Base-by-base conservation (phyloP, 1,284 basidiomycete genomes). In the Grifola frondosa region DNA sequence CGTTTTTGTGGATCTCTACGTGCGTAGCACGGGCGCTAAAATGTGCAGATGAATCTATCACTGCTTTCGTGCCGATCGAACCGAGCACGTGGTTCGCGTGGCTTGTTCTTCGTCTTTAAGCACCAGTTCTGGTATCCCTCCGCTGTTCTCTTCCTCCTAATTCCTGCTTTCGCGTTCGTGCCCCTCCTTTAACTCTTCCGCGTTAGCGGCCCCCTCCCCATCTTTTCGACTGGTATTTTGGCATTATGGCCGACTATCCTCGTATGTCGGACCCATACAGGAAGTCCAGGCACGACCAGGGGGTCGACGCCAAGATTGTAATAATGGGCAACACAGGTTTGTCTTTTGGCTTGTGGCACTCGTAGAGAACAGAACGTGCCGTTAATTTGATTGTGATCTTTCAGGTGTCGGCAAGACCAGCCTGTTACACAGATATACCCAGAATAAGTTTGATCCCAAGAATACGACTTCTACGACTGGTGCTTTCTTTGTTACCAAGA, bases 231-330 rank as follows among this genome's bases (percentile, higher is more conserved):
- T 60, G 57, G 49, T 58, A 51, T 48, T 41, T 34, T 44, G 46
- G 47, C 37, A 52, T 57, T 48, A 66, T 67, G 64, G 59, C 63
- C 32, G 61, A 62, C 39, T 65, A 65, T 52, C 57, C 68, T 33
- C 66, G 66, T 58, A 72, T 80, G 69, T n/a, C n/a, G n/a, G 78
- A 83, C 65, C 81, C 78, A 38, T 84, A 84, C 67, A 66, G 73
- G 41, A 67, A 75, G 62, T 73, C 80, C 60, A 75, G 80, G 67
- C 85, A 80, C 63, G 84, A 88, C 61, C 81, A 83, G 56, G 84
- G 85, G 57, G 77, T 97, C 62, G 95, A 97, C 74, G 92, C 91
- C 56, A 97, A 97, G 78, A 91, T 97, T 61, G 94, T 97, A 62
- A 81, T 97, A 55, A 91, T 97, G 76, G 95, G 95, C 63, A 94